phyloP scores from a whole-genome alignment of 148 eudicot genomes.

The Nepenthes mirabilis region DNA sequence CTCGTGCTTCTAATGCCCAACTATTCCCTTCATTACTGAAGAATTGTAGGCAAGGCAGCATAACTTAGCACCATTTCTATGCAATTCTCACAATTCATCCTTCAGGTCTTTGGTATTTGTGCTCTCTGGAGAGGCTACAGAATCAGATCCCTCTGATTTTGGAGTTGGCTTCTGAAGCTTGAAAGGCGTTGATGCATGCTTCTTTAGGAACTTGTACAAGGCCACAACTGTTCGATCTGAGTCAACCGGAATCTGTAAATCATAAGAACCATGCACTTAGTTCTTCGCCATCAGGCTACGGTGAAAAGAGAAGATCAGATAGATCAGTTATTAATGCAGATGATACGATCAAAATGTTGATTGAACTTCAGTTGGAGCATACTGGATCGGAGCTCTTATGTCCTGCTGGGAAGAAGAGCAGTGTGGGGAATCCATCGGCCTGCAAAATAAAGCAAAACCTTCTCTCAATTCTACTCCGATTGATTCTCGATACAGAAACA shows the following conservation, averaged over 20 bases:
- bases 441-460: slow-evolving; percentile 15
- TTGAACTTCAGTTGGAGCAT: slow-evolving; percentile 10
- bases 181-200: slow-evolving; percentile 61
- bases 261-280: slow-evolving; percentile 1
- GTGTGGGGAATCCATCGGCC: slow-evolving; percentile 92
- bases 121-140: slow-evolving; percentile 18
- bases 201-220: slow-evolving; percentile 68
- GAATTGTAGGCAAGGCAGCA: too few relatives aligned
- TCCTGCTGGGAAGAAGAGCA: slow-evolving; percentile 89
- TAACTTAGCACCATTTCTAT: not conserved
- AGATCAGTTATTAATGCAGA: not conserved
- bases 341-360: not conserved
- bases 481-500: not conserved
- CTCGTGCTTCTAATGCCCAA: too few relatives aligned
- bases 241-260: slow-evolving; percentile 52
- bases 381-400: slow-evolving; percentile 76
- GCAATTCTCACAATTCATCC: slow-evolving; percentile 49
- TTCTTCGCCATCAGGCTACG: not conserved
- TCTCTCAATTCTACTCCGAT: not conserved
- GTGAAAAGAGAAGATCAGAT: not conserved
- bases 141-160: slow-evolving; percentile 19
- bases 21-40: too few relatives aligned
- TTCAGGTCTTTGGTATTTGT: slow-evolving; percentile 20
- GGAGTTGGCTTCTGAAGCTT: slow-evolving; percentile 57
- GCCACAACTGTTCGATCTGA: slow-evolving; percentile 62